phyloP scores from a whole-genome alignment of 2,329 filamentous ascomycete species.

The Nemania serpens region DNA sequence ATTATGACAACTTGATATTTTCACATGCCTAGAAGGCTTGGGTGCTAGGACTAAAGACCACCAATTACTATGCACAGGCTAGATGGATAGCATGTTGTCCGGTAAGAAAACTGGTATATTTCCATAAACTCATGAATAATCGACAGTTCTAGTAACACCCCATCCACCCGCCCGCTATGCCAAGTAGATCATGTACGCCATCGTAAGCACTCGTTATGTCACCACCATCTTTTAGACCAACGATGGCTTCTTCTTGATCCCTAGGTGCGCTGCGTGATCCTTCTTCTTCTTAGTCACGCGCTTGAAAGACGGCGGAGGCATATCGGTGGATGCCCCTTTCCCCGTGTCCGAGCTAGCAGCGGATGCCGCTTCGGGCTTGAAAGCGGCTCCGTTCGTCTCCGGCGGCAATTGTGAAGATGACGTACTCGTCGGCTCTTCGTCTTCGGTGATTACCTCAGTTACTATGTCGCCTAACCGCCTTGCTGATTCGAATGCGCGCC shows the following conservation, averaged over 20 bases:
- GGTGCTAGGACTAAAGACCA: background rate
- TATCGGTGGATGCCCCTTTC: slow-evolving; percentile 37
- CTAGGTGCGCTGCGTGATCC: slow-evolving; percentile 72
- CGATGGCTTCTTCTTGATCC: slow-evolving; percentile 83
- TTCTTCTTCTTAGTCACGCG: slow-evolving; percentile 86
- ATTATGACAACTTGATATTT: too few species aligned
- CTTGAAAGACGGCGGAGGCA: slow-evolving; percentile 71
- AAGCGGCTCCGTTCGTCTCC: slow-evolving; percentile 7
- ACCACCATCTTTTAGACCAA: slow-evolving; percentile 48
- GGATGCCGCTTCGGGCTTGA: slow-evolving; percentile 25
- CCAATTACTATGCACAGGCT: background rate
- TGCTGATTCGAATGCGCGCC: slow-evolving; percentile 72
- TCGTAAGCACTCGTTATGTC: background rate
- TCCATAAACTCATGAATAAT: background rate
- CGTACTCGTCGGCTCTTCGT: slow-evolving; percentile 20
- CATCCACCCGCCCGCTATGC: slow-evolving; percentile 14
- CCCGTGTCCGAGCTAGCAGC: slow-evolving; percentile 31
- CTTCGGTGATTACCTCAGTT: slow-evolving; percentile 50
- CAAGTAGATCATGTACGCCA: background rate
- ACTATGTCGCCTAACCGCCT: slow-evolving; percentile 58
- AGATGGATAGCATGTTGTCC: background rate
- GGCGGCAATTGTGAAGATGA: slow-evolving; percentile 4
- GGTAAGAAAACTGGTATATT: background rate
- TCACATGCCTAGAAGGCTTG: too few species aligned
- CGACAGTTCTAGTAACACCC: slow-evolving; percentile 1